Evolutionary conservation across 345 rosid genomes (phyloP).

Genomic region (Zanthoxylum bungeanum): DNA sequence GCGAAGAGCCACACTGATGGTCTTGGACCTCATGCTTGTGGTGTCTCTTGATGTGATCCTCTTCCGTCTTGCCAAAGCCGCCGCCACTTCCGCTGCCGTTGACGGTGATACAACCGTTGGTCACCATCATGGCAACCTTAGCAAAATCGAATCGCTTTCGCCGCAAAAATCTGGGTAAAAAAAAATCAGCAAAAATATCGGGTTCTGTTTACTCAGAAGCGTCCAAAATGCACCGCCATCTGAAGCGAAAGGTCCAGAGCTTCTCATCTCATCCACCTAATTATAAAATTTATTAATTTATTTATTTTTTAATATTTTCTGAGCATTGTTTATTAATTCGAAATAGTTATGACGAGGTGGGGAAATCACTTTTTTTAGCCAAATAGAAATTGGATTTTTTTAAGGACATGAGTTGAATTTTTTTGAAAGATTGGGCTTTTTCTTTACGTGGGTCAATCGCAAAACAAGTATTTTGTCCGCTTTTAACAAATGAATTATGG

Average conservation of each 20-base stretch:
- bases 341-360: background rate
- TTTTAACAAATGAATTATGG: too few relatives aligned
- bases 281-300: background rate
- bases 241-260: constrained; percentile 29
- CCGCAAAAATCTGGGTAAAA: background rate
- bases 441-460: background rate
- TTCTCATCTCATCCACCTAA: constrained; percentile 26
- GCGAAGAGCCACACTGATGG: constrained; percentile 43
- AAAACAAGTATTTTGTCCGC: background rate
- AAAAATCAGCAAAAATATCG: constrained; percentile 13
- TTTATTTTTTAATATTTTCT: background rate
- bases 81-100: constrained; percentile 12
- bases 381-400: background rate
- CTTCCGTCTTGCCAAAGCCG: constrained; percentile 25
- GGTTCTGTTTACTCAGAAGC: constrained; percentile 13
- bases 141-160: background rate
- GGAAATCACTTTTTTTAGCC: background rate
- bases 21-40: constrained; percentile 35
- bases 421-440: background rate
- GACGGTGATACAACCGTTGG: constrained; percentile 20
- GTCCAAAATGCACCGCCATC: constrained; percentile 33
- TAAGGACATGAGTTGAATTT: too few relatives aligned
- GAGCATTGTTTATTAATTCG: too few relatives aligned
- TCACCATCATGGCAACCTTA: constrained; percentile 26
- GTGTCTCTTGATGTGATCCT: constrained; percentile 24